Conservation (phyloP, 805 yeast genomes). For the Teunomyces atbi region DNA sequence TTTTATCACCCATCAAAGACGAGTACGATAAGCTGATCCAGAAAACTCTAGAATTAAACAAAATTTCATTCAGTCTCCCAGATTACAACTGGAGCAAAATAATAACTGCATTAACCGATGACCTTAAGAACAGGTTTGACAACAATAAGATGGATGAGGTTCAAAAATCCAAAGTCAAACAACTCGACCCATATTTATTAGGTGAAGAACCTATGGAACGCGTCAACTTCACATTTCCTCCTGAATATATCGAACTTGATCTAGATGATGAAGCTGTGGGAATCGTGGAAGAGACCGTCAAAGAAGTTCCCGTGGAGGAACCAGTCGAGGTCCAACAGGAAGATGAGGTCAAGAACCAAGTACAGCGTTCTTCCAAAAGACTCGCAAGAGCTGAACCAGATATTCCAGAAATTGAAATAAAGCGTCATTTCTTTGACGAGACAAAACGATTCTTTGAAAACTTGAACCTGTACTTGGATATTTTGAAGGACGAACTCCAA, state of each 20-base stretch:
- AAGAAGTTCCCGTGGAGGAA: background rate
- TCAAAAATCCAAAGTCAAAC: conserved; percentile 42
- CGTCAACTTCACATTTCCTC: conserved; percentile 31
- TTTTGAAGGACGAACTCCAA: background rate
- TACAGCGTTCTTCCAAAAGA: conserved; percentile 31
- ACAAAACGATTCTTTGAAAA: conserved; percentile 23
- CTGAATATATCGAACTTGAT: conserved; percentile 3
- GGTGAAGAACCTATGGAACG: conserved; percentile 49
- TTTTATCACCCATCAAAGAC: conserved; percentile 28
- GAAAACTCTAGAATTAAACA: conserved; percentile 6
- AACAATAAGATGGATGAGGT: conserved; percentile 32
- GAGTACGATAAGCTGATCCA: conserved; percentile 27
- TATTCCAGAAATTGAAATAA: conserved; percentile 21
- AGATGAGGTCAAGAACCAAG: conserved; percentile 14
- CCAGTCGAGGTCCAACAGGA: conserved; percentile 11
- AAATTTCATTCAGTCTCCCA: background rate
- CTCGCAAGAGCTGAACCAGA: conserved; percentile 26
- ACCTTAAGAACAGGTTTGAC: conserved; percentile 29
- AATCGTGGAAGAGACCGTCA: conserved; percentile 12
- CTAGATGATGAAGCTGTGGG: conserved; percentile 3
- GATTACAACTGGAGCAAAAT: conserved; percentile 26
- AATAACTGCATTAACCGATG: conserved; percentile 31
- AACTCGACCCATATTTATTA: conserved; percentile 52
- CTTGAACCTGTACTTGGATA: conserved; percentile 17
- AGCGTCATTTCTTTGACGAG: conserved; percentile 24